Percentiles rank a stretch among this genome's conserved stretches.
Conservation (phyloP, 148 eudicot genomes). For the Rhododendron vialii region DNA sequence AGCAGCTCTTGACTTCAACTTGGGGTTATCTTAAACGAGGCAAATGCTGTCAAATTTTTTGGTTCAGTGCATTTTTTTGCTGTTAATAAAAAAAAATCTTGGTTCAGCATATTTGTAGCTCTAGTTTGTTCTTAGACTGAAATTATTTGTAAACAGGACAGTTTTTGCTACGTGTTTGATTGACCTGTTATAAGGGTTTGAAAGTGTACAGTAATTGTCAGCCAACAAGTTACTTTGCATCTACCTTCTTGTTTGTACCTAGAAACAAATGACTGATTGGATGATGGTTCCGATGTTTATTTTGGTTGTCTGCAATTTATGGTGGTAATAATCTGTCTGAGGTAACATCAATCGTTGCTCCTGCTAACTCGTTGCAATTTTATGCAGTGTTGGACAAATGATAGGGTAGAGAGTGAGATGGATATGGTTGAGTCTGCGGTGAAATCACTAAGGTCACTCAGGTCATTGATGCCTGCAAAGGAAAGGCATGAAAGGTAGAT, state of each 20-base stretch:
- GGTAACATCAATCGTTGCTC: background rate
- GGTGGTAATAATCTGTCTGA: background rate
- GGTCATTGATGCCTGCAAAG: slow-evolving; percentile 61
- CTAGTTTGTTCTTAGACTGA: background rate
- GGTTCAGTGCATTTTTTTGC: no score
- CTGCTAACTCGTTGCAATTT: slow-evolving; percentile 1
- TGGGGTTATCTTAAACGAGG: background rate
- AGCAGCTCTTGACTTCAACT: background rate
- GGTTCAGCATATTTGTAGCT: background rate
- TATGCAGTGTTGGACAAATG: slow-evolving; percentile 82
- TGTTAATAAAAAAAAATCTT: background rate
- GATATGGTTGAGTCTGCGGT: slow-evolving; percentile 61
- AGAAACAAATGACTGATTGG: background rate
- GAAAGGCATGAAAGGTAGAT: slow-evolving; percentile 75
- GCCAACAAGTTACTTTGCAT: background rate
- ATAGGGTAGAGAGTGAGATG: slow-evolving; percentile 67
- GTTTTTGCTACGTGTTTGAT: background rate
- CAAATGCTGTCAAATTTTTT: background rate
- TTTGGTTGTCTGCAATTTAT: background rate
- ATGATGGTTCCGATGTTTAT: background rate
- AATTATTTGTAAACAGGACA: background rate
- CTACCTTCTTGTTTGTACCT: background rate
- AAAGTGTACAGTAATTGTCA: background rate
- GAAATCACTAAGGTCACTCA: slow-evolving; percentile 70
- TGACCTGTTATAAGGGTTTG: background rate